These are phyloP conservation scores for Voacanga thouarsii DNA, from an alignment of 257 asterid genomes.

Conservation along the genomic window DNA sequence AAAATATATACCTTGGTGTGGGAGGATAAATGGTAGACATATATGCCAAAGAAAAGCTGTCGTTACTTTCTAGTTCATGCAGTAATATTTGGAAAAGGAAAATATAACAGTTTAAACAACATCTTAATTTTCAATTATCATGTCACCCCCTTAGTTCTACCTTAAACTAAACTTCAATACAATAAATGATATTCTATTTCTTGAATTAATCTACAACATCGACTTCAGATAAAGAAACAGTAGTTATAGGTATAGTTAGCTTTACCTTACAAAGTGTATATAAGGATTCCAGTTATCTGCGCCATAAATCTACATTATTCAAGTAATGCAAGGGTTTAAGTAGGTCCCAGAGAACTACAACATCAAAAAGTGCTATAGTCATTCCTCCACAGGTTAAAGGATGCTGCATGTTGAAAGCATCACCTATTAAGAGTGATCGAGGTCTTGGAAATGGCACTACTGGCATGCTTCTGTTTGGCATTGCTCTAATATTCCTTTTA, in stretches of 20 bases:
- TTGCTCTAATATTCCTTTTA: slow-evolving; percentile 44
- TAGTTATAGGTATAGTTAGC: neutral
- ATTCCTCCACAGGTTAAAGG: slow-evolving; percentile 65
- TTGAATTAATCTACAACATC: neutral
- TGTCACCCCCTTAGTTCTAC: too few species aligned
- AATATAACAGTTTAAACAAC: too few species aligned
- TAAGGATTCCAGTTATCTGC: slow-evolving; percentile 46
- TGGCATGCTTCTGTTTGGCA: slow-evolving; percentile 62
- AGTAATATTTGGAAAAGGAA: too few species aligned
- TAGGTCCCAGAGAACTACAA: slow-evolving; percentile 44
- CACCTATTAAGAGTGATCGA: slow-evolving; percentile 59
- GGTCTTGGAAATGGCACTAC: slow-evolving; percentile 46
- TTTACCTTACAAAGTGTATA: slow-evolving; percentile 50
- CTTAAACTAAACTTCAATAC: too few species aligned
- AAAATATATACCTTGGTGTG: too few species aligned
- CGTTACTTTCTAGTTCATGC: too few species aligned
- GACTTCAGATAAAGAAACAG: neutral
- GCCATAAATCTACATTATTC: slow-evolving; percentile 36
- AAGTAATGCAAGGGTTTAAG: slow-evolving; percentile 39
- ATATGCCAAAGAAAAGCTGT: too few species aligned
- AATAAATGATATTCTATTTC: neutral
- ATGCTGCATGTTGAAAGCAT: slow-evolving; percentile 63
- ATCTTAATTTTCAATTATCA: too few species aligned
- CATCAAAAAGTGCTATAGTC: slow-evolving; percentile 57
- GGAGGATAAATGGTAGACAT: too few species aligned